phyloP scores from a whole-genome alignment of 2,329 filamentous ascomycete genomes.

The Plectosphaerella sp. region DNA sequence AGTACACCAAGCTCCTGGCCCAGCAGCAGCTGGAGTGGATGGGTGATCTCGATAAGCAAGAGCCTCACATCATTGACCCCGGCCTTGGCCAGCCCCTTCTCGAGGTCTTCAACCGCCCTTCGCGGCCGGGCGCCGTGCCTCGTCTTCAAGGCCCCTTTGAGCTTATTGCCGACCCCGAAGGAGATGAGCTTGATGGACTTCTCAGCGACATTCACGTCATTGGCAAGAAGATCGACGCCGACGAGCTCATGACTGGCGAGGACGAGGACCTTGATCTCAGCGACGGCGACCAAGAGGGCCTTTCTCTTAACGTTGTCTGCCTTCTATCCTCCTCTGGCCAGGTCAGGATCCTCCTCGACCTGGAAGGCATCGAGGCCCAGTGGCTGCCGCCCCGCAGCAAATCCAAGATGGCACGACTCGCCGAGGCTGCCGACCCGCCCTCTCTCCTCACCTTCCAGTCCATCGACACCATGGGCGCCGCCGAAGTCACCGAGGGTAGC shows the following conservation, averaged over 20 bases:
- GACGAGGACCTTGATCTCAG: slow-evolving; percentile 57
- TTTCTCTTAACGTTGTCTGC: slow-evolving; percentile 57
- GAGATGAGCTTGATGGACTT: slow-evolving; percentile 51
- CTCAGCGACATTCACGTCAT: slow-evolving; percentile 60
- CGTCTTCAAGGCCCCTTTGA: slow-evolving; percentile 60
- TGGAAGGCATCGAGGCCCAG: slow-evolving; percentile 60
- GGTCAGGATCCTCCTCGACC: slow-evolving; percentile 56
- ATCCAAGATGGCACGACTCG: slow-evolving; percentile 36
- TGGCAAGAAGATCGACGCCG: slow-evolving; percentile 56
- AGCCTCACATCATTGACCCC: slow-evolving; percentile 50
- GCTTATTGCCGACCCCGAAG: slow-evolving; percentile 48
- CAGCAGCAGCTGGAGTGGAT: slow-evolving; percentile 66
- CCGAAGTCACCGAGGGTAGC: slow-evolving; percentile 50
- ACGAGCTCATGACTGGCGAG: slow-evolving; percentile 59
- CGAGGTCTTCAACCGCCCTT: slow-evolving; percentile 54
- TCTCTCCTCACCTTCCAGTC: slow-evolving; percentile 58
- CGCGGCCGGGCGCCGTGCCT: slow-evolving; percentile 52
- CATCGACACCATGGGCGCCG: slow-evolving; percentile 52
- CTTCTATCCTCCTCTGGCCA: slow-evolving; percentile 57
- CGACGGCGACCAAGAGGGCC: slow-evolving; percentile 50
- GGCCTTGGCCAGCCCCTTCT: slow-evolving; percentile 41
- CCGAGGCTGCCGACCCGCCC: slow-evolving; percentile 32
- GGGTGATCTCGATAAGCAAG: slow-evolving; percentile 60
- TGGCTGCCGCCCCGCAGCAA: slow-evolving; percentile 58
- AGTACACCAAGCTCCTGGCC: slow-evolving; percentile 50